Base-by-base conservation (phyloP, 2,329 filamentous ascomycete species). In the Byssochlamys sp. region DNA sequence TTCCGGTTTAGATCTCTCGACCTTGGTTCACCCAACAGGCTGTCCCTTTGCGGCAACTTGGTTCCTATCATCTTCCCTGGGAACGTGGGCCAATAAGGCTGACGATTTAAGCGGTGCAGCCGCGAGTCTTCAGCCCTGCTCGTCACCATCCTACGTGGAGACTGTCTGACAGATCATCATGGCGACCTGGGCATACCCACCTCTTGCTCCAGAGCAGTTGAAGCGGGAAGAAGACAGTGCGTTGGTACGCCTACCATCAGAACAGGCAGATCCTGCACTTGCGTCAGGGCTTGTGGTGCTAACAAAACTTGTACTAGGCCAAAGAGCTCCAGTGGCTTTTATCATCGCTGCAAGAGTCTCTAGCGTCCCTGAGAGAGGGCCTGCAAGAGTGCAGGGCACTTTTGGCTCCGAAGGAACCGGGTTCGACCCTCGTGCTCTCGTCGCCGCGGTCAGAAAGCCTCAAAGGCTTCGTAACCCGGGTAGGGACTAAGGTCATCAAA, bases 401-500 rank as follows among this genome's bases (percentile, higher is more conserved):
- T 26, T 84, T 99, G 29, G 88, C 90, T 6, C 91, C 92, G 1
- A 82, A 87, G 61, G 90, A 95, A 68, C 86, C 87, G 0, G 91
- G 91, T 7, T 91, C 87, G 65, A 99, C 92, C 0, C 83, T 99
- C 28, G 91, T 94, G 29, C 81, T 99, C 63, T 94, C 89, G 60
- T 95, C 91, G 12, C 82, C 88, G 57, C 84, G 91, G 57, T 92
- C 90, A 57, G 94, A 99, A 76, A 85, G 83, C 63, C 85, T 97
- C 61, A 99, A 99, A 73, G 94, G 94, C 19, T 89, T 90, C 66
- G 84, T 97, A 59, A 97, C 92, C 1, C 84, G 94, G 56, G 84
- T 95, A 35, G 94, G 94, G 45, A 90, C 90, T n/a, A 85, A 88
- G 55, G 87, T 99, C 62, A 87, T 95, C 61, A 96, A 95, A 72